These are phyloP conservation scores for Novymonas esmeraldas DNA, from an alignment of 208 protist species.

Conservation along the genomic window DNA sequence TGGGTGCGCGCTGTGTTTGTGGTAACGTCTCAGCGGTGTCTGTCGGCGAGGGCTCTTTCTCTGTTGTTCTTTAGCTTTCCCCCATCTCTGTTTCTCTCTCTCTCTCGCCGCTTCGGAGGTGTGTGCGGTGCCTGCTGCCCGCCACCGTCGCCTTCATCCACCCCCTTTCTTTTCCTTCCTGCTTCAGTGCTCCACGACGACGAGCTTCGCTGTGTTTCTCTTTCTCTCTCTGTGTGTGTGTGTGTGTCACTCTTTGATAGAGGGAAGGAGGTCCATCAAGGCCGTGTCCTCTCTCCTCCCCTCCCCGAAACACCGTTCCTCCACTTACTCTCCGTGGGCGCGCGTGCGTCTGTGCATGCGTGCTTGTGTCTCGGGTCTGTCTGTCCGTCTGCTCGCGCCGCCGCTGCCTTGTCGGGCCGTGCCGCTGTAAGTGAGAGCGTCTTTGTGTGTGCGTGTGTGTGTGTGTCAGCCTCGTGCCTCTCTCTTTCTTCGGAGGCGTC, in stretches of 20 bases:
- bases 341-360: not conserved
- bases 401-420: not conserved
- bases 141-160: no score
- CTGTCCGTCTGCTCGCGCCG: not conserved
- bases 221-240: not conserved
- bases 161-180: no score
- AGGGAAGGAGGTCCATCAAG: no score
- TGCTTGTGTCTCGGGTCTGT: not conserved
- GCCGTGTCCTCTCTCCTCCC: no score
- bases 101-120: no score
- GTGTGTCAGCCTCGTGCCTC: not conserved
- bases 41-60: not conserved
- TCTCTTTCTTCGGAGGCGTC: no score
- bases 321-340: not conserved
- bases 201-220: not conserved
- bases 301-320: not conserved
- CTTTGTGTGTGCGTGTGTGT: not conserved
- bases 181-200: no score
- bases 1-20: conserved; percentile 2
- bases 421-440: no score
- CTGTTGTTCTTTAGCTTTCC: not conserved
- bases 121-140: no score
- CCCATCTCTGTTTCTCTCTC: not conserved
- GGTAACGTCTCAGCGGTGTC: no score
- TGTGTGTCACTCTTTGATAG: not conserved